phyloP scores from a whole-genome alignment of 192 early-diverging fungal genomes.

The Oehlia diaphana region DNA sequence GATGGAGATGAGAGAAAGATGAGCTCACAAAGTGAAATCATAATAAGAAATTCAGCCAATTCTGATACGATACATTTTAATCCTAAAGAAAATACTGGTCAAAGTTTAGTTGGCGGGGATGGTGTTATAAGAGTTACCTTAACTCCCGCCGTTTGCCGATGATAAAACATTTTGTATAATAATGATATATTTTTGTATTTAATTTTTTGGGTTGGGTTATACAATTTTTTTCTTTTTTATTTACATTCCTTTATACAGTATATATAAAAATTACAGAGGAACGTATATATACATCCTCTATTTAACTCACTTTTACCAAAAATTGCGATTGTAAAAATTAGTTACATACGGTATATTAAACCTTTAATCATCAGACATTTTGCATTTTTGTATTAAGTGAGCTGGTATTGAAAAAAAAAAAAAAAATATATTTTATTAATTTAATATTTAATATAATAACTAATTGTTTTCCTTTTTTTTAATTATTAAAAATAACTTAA shows the following conservation, averaged over 20 bases:
- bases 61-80: neutral
- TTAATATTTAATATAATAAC: no score
- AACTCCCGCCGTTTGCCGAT: constrained; percentile 7
- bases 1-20: no score
- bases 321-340: neutral
- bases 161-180: neutral
- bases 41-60: neutral
- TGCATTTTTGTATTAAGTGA: neutral
- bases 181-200: neutral
- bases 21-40: neutral
- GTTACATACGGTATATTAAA: neutral
- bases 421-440: no score
- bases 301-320: neutral
- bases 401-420: neutral
- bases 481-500: no score
- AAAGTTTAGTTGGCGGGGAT: neutral
- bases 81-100: neutral
- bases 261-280: no score
- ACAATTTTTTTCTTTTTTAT: no score
- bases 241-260: no score
- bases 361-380: no score
- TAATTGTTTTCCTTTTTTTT: no score
- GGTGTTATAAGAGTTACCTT: neutral
- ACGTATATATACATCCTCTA: no score
- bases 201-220: neutral